Base-by-base conservation (phyloP, 768 basidiomycete genomes). In the Coprinopsis cinerea region DNA sequence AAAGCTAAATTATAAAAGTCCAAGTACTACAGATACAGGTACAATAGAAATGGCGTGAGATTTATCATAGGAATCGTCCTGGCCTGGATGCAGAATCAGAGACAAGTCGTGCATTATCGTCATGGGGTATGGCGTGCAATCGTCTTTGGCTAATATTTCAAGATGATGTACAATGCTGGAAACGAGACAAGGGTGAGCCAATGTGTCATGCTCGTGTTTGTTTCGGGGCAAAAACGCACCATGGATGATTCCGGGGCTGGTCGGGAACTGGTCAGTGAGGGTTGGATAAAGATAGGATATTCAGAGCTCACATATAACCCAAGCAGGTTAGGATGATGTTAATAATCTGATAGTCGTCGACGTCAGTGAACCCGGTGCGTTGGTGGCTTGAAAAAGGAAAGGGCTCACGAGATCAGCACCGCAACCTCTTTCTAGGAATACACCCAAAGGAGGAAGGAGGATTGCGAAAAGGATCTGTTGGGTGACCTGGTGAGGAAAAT, bases 351-450 rank as follows among this genome's bases (percentile, higher is more conserved):
- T 11, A 11, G 37, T 14, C 37, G 53, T 11, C 23, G 30, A 42
- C 34, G 28, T 48, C 25, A 35, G 34, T 45, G 51, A 37, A 55
- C 42, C 42, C 34, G 23, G 37, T 23, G 14, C 41, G 45, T 61
- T 23, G 44, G 43, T 39, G 15, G 30, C 26, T 17, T 37, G 22
- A 36, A 44, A 37, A 43, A 13, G 24, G 11, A 52, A 27, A 24
- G 46, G 34, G 77, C 82, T 45, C 59, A 87, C 81, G 37, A 94
- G 66, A 64, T 93, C 90, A 18, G 77, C 80, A 28, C 72, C 70
- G 62, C 90, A 93, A 22, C 92, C 92, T 47, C 88, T 77, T 70
- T 94, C 91, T 22, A 94, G 68, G 70, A 92, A 92, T 22, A 95
- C 92, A 49, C 85, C 91, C 2, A 95, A 62, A 51, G 92, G 92